phyloP scores from a whole-genome alignment of 2,329 filamentous ascomycete species.

The Emydomyces testavorans region DNA sequence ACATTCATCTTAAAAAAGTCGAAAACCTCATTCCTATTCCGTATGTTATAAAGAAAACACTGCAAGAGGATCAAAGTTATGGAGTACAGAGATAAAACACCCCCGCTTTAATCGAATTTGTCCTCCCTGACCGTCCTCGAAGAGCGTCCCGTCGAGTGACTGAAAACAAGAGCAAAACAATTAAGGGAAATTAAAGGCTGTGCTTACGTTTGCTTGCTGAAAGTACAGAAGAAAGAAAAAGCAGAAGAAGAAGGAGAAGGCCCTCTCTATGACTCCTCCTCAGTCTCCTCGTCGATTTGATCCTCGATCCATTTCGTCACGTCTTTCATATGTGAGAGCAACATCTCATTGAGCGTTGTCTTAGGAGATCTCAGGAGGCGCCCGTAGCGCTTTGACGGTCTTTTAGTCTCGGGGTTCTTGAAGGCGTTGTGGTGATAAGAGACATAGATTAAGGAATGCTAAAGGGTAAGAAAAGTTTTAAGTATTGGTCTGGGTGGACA shows the following conservation, averaged over 20 bases:
- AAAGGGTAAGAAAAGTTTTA: background rate
- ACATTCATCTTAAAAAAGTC: background rate
- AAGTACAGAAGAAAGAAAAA: background rate
- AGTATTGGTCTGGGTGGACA: background rate
- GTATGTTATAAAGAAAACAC: background rate
- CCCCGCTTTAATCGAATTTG: background rate
- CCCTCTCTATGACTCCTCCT: background rate
- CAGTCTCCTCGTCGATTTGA: constrained; percentile 22
- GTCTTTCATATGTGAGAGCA: constrained; percentile 41
- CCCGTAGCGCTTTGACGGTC: constrained; percentile 48
- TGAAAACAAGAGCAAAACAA: no score
- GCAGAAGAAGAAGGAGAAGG: background rate
- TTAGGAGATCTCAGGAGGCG: constrained; percentile 38
- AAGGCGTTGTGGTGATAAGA: constrained; percentile 65
- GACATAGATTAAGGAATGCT: constrained; percentile 69
- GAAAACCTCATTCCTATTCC: background rate
- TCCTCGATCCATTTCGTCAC: constrained; percentile 39
- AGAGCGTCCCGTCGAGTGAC: background rate
- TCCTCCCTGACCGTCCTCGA: background rate
- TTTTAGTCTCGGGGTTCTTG: constrained; percentile 48
- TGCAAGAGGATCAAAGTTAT: background rate
- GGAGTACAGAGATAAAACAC: background rate
- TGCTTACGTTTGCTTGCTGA: no score
- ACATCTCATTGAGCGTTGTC: constrained; percentile 44
- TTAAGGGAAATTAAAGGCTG: no score